Conservation (phyloP, 2,329 filamentous ascomycete species). For the Xylariaceae sp. region DNA sequence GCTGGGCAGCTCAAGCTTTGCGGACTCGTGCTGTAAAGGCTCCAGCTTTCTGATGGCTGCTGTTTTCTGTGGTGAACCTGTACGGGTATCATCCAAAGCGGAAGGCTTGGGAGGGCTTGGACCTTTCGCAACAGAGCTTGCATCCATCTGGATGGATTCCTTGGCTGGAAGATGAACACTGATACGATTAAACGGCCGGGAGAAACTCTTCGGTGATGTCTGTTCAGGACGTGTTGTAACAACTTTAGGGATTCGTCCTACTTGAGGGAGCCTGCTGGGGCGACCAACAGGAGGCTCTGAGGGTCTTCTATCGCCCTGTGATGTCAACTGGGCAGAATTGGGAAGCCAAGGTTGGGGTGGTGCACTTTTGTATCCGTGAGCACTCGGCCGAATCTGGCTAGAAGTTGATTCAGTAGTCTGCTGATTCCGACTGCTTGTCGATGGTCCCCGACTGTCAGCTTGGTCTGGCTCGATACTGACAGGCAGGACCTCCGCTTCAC, state of each 20-base stretch:
- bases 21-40: conserved; percentile 17
- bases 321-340: no score
- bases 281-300: conserved; percentile 23
- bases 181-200: conserved; percentile 67
- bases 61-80: conserved; percentile 21
- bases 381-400: no score
- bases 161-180: conserved; percentile 41
- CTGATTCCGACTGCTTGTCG: conserved; percentile 11
- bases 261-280: conserved; percentile 68
- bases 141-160: conserved; percentile 27
- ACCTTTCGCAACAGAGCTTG: conserved; percentile 46
- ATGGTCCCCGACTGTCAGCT: conserved; percentile 15
- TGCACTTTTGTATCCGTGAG: no score
- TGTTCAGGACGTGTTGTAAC: conserved; percentile 64
- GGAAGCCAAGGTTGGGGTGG: no score
- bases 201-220: conserved; percentile 76
- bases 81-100: conserved; percentile 37
- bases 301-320: no score
- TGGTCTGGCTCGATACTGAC: conserved; percentile 8
- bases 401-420: not conserved
- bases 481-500: conserved; percentile 43
- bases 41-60: not conserved
- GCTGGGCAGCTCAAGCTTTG: conserved; percentile 28
- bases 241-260: conserved; percentile 83
- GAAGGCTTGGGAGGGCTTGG: conserved; percentile 41